phyloP scores from a whole-genome alignment of 2,329 filamentous ascomycete genomes.

The Cladorrhinum sp. region DNA sequence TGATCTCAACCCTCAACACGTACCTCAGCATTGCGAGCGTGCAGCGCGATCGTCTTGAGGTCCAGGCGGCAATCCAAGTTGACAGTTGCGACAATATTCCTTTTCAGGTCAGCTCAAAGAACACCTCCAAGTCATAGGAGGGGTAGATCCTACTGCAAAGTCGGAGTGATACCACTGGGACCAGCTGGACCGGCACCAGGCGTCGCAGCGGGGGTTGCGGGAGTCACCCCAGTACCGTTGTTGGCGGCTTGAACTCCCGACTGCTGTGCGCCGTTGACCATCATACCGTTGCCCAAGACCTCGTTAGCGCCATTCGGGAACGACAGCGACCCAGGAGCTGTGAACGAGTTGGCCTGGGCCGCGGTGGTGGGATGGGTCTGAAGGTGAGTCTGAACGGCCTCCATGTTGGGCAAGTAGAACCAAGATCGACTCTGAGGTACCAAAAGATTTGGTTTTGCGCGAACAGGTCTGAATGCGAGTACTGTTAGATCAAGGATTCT shows the following conservation, averaged over 20 bases:
- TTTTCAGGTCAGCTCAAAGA: constrained; percentile 52
- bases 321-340: constrained; percentile 84
- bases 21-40: constrained; percentile 88
- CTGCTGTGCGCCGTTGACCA: constrained; percentile 49
- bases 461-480: constrained; percentile 29
- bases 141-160: constrained; percentile 85
- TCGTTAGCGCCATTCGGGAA: constrained; percentile 84
- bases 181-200: constrained; percentile 78
- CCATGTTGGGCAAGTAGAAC: constrained; percentile 57
- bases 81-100: constrained; percentile 98
- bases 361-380: constrained; percentile 90
- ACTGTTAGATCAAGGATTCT: constrained; percentile 15
- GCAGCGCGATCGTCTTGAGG: constrained; percentile 96
- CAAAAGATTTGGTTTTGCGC: constrained; percentile 11
- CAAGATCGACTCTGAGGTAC: constrained; percentile 11
- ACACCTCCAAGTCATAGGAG: constrained; percentile 37
- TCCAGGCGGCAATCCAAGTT: constrained; percentile 97
- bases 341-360: constrained; percentile 92
- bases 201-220: constrained; percentile 86
- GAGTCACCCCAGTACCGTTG: constrained; percentile 77
- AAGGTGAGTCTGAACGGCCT: constrained; percentile 54
- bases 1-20: constrained; percentile 16
- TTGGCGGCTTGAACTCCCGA: constrained; percentile 57
- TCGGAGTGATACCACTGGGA: constrained; percentile 79
- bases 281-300: constrained; percentile 50